A percentile compares a stretch with the other conserved stretches of the same genome.
Conservation (phyloP, 169 alveolate genomes). For the Plasmodium knowlesi region DNA sequence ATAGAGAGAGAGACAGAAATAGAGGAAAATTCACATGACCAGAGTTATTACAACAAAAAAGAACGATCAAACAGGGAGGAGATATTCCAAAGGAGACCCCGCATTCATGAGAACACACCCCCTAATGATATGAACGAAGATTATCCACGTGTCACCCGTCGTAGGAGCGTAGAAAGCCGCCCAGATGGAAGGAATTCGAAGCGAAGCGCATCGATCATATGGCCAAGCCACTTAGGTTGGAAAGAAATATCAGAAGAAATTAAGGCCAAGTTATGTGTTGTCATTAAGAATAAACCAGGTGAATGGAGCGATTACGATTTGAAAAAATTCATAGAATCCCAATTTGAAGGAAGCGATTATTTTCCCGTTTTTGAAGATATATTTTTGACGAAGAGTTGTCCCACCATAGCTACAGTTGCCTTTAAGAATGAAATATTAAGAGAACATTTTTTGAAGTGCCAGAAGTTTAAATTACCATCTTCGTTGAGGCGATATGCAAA, state of each 20-base stretch:
- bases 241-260: slow-evolving; percentile 43
- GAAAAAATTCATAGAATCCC: slow-evolving; percentile 23
- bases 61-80: not conserved
- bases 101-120: not conserved
- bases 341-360: not conserved
- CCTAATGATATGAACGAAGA: not conserved
- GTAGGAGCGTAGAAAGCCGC: not conserved
- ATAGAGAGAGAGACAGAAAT: not conserved
- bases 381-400: slow-evolving; percentile 34
- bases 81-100: not conserved
- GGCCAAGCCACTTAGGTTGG: slow-evolving; percentile 44
- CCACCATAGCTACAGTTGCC: slow-evolving; percentile 46
- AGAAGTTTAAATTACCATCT: slow-evolving; percentile 18
- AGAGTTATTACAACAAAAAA: not conserved
- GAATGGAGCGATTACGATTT: slow-evolving; percentile 55
- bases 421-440: slow-evolving; percentile 16
- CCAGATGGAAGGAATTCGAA: not conserved
- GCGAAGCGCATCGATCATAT: not conserved
- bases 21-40: not conserved
- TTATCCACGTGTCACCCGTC: not conserved
- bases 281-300: slow-evolving; percentile 36
- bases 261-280: slow-evolving; percentile 24
- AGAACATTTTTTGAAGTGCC: slow-evolving; percentile 3
- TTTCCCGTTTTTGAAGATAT: slow-evolving; percentile 30
- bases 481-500: not conserved